A percentile compares a stretch with the other conserved stretches of the same genome.
Conservation (phyloP, 1,284 basidiomycete genomes). For the Ustilago curta region DNA sequence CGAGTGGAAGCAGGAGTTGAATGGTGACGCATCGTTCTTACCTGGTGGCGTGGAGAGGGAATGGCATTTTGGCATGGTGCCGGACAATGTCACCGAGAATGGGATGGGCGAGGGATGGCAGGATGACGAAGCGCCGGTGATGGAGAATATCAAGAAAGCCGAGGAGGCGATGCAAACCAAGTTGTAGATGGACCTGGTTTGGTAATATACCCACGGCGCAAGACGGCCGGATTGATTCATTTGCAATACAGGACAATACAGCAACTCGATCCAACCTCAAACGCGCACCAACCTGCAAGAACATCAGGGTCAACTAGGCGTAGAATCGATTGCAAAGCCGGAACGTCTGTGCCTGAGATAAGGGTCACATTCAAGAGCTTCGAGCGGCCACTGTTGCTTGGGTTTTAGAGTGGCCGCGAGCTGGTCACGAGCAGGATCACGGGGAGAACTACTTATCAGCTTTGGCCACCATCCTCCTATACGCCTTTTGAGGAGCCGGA, state of each 20-base stretch:
- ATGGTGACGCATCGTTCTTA: constrained; percentile 59
- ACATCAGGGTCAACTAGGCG: not conserved
- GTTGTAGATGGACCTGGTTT: constrained; percentile 13
- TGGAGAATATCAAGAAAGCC: not conserved
- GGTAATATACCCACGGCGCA: not conserved
- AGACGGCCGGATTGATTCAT: not conserved
- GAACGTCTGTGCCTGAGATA: not conserved
- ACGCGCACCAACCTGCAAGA: not conserved
- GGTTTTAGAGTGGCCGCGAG: constrained; percentile 10
- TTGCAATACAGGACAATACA: not conserved
- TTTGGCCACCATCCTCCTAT: constrained; percentile 30
- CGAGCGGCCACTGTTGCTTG: constrained; percentile 5
- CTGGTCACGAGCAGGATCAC: not conserved
- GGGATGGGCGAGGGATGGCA: constrained; percentile 59
- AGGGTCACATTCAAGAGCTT: constrained; percentile 9
- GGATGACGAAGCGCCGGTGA: constrained; percentile 36
- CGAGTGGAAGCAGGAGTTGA: constrained; percentile 53
- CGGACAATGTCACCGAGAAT: constrained; percentile 56
- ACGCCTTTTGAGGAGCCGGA: constrained; percentile 35
- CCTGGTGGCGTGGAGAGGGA: constrained; percentile 76
- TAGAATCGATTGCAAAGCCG: not conserved
- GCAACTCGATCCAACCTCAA: not conserved
- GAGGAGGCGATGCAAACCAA: constrained; percentile 20
- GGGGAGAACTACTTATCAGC: constrained; percentile 12
- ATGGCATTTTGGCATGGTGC: constrained; percentile 74